Evolutionary conservation across 164 flowering plant species (phyloP), one percentile per base, ranked within the genome.

Genomic region (Kingdonia uniflora): DNA sequence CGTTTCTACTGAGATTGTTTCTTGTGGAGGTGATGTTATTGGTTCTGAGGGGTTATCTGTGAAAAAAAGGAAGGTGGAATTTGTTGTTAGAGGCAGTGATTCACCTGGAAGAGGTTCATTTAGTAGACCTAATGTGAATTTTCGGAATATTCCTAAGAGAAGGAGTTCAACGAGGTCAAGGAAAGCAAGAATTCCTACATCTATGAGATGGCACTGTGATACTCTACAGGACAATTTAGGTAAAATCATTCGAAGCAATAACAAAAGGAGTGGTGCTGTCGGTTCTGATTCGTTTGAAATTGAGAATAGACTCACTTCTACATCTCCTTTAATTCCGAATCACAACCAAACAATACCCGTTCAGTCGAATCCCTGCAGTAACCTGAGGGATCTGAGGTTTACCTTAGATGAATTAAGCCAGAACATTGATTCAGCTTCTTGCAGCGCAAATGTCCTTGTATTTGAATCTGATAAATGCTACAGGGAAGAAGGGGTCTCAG

Each of bases 381-480:
- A 61, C 54, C 14, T 64, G 23, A 74, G 56, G 57, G 81, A 69
- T 33, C 8, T 55, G 22, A 66, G 56, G 16, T 57, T 73, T 22
- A 23, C 68, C 8, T 11, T 51, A 25, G 58, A 25, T 13, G 72
- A 39, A 6, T 16, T 58, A 20, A 58, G 43, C 22, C 70, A 70
- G 61, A 75, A 68, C 19, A n/a, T 67, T 2, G 76, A 63, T 55
- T 41, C 72, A 21, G 38, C 59, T 2, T 55, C 61, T 49, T 91
- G 98, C 60, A 61, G 54, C 60, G 84, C 79, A 14, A 84, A 75
- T 63, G 23, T 91, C 48, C 63, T 91, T 65, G 70, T 87, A 14
- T 65, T 65, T 11, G 87, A 80, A 51, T 29, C 81, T 2, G 91
- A 92, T 57, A 84, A 53, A 62, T 80, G 95, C 55, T 74, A 68